Evolutionary conservation across 495 filamentous ascomycete species (phyloP).

Genomic region (Tuber umbilicatum): DNA sequence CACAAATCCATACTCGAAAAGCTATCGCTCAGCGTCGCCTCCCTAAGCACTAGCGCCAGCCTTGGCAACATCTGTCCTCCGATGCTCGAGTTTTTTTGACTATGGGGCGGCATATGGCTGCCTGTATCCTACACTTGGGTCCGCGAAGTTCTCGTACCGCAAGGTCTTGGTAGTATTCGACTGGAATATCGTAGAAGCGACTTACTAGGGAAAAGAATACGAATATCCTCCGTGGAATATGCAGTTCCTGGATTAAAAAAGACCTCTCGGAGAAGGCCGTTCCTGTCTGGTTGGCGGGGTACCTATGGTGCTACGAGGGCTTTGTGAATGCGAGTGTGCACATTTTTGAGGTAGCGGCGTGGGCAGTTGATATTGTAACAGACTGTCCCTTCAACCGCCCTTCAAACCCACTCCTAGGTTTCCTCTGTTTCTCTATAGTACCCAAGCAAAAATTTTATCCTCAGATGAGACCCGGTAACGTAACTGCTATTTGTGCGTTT

Average conservation of each 20-base stretch:
- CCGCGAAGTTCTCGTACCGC: no score
- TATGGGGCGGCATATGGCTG: neutral
- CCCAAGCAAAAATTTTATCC: neutral
- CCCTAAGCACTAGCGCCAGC: neutral
- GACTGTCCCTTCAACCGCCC: neutral
- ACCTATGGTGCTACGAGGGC: no score
- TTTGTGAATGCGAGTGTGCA: no score
- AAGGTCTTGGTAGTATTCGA: no score
- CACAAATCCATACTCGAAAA: neutral
- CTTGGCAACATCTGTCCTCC: neutral
- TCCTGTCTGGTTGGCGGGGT: no score
- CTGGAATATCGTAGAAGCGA: no score
- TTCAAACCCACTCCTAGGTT: neutral
- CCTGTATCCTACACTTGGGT: neutral
- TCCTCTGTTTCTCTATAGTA: neutral
- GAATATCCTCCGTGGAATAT: no score
- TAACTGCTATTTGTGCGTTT: no score
- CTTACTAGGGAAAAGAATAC: no score
- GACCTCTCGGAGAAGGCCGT: no score
- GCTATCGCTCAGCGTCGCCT: neutral
- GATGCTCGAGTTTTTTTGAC: neutral
- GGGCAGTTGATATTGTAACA: neutral
- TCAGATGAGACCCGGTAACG: neutral
- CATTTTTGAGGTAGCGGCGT: neutral
- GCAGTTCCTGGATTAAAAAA: no score